Conservation (phyloP, 495 filamentous ascomycete species). For the Terfezia boudieri region DNA sequence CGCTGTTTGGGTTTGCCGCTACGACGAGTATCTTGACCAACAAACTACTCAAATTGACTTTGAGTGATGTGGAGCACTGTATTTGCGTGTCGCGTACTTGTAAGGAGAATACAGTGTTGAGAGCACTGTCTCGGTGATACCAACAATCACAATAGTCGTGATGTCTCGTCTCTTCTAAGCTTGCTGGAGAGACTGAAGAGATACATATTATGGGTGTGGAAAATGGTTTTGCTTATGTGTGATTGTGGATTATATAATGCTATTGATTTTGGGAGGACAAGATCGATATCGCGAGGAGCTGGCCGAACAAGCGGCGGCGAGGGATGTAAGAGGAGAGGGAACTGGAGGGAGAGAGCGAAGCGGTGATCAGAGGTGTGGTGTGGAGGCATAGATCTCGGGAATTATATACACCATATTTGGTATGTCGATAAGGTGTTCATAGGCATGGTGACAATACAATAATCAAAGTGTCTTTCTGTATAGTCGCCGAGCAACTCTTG, state of each 20-base stretch:
- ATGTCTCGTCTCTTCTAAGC: constrained; percentile 94
- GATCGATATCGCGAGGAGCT: constrained; percentile 80
- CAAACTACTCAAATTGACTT: constrained; percentile 81
- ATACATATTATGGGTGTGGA: constrained; percentile 98
- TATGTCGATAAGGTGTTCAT: too few relatives aligned
- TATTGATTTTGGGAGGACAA: constrained; percentile 59
- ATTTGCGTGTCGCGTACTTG: constrained; percentile 97
- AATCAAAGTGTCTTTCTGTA: too few relatives aligned
- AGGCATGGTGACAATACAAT: too few relatives aligned
- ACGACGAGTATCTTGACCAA: constrained; percentile 90
- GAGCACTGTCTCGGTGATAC: constrained; percentile 97
- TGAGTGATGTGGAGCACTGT: constrained; percentile 95
- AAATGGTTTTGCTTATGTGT: constrained; percentile 92
- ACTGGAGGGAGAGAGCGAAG: too few relatives aligned
- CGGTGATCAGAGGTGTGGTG: too few relatives aligned
- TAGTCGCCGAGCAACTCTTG: too few relatives aligned
- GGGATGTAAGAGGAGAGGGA: too few relatives aligned
- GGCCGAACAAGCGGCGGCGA: constrained; percentile 47
- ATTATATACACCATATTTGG: too few relatives aligned
- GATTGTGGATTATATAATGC: constrained; percentile 77
- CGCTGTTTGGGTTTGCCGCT: constrained; percentile 93
- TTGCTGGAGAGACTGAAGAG: constrained; percentile 84
- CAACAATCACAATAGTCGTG: constrained; percentile 83
- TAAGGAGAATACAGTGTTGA: constrained; percentile 93
- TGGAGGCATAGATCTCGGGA: too few relatives aligned